These are phyloP conservation scores for Diaporthe ilicicola DNA, from an alignment of 2,329 filamentous ascomycete species.

Conservation along the genomic window DNA sequence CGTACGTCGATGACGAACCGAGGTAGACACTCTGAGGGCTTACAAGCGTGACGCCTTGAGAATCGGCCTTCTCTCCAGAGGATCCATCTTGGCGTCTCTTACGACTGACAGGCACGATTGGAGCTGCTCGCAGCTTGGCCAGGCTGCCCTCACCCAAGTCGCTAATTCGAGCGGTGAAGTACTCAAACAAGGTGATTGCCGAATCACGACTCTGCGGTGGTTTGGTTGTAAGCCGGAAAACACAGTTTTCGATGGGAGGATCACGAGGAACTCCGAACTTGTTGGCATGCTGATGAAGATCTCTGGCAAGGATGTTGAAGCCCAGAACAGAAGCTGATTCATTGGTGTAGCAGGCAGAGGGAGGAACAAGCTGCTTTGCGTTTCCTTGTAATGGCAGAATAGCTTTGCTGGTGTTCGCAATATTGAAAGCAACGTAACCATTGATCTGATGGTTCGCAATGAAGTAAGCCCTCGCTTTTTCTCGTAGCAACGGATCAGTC, in stretches of 20 bases:
- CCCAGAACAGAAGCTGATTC: slow-evolving; percentile 78
- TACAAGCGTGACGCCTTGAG: slow-evolving; percentile 59
- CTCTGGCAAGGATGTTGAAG: slow-evolving; percentile 78
- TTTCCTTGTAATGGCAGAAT: slow-evolving; percentile 79
- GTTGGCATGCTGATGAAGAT: slow-evolving; percentile 80
- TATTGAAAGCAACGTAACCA: slow-evolving; percentile 73
- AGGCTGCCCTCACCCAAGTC: slow-evolving; percentile 74
- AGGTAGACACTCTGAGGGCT: slow-evolving; percentile 82
- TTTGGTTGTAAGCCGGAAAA: slow-evolving; percentile 74
- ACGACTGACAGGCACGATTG: slow-evolving; percentile 74
- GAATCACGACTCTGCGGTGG: slow-evolving; percentile 74
- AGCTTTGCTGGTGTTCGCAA: slow-evolving; percentile 60
- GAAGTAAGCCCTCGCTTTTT: slow-evolving; percentile 81
- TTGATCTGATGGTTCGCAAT: slow-evolving; percentile 82
- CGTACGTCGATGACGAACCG: slow-evolving; percentile 74
- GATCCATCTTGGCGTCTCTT: slow-evolving; percentile 40
- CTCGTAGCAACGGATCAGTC: slow-evolving; percentile 65
- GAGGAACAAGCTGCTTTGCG: slow-evolving; percentile 71
- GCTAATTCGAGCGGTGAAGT: slow-evolving; percentile 79
- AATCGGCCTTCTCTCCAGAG: slow-evolving; percentile 48
- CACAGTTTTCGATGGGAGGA: slow-evolving; percentile 80
- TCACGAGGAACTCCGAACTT: slow-evolving; percentile 89
- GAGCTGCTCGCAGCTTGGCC: slow-evolving; percentile 67
- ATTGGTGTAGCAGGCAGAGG: slow-evolving; percentile 84
- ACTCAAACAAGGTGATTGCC: slow-evolving; percentile 79